Evolutionary conservation across 1,284 basidiomycete genomes (phyloP), one percentile per base, ranked within the genome.

Genomic region (Somion occarium): DNA sequence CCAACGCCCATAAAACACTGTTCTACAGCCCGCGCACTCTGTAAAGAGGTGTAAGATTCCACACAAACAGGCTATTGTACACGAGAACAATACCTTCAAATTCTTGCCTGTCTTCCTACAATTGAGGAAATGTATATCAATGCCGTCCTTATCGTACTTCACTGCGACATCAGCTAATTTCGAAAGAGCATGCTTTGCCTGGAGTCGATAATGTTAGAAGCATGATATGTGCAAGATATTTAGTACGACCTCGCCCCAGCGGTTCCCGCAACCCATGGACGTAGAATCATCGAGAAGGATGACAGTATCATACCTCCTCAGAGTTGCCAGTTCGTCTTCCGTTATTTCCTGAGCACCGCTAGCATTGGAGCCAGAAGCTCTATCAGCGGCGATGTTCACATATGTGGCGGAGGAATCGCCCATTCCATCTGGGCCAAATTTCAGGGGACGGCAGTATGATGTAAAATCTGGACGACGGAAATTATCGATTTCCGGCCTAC

Each of bases 271-370:
- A 12, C 54, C 48, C 82, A 84, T 85, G 9, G 82, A 83, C 4
- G 60, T 63, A 1, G 82, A 83, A 59, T 84, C 82, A 60, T 84
- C 82, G 41, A 83, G 66, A 24, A 82, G 56, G 38, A 83, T 67
- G 4, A 80, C 71, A 0, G 78, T 82, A 41, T 83, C 70, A 53
- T 78, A 83, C 48, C 69, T 62, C 27, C 62, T 56, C 11, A 82
- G 60, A 3, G 63, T 69, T 37, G 73, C 66, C 4, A 81, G 58
- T 2, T 69, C 73, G 51, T 78, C 64, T 56, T 80, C 76, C n/a
- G 23, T 39, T 5, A 4, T 39, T 15, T 39, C 38, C 20, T 15
- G n/a, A n/a, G n/a, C n/a, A n/a, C n/a, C n/a, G n/a, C n/a, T n/a
- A n/a, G n/a, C n/a, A n/a, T n/a, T n/a, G n/a, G n/a, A n/a, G n/a